A percentile compares a stretch with the other conserved stretches of the same genome.
Evolutionary conservation across 2,329 filamentous ascomycete species (phyloP).

Genomic region (Arachnomyces sp.): DNA sequence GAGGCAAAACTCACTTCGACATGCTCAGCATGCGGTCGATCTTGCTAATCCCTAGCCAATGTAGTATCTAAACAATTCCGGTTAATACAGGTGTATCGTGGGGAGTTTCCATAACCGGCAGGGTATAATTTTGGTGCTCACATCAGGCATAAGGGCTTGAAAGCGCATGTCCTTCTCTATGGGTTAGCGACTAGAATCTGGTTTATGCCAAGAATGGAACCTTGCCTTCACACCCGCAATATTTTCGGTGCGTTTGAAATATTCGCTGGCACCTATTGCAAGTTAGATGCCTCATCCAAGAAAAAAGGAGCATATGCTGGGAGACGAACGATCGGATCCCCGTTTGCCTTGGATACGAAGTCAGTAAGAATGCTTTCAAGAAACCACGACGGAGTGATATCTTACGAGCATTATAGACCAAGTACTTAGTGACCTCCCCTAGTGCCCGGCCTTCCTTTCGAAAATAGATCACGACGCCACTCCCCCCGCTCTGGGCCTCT

Average conservation of each 20-base stretch:
- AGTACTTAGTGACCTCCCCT: constrained; percentile 85
- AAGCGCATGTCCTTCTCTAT: constrained; percentile 67
- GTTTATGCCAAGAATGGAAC: constrained; percentile 20
- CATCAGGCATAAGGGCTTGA: constrained; percentile 92
- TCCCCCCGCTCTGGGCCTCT: constrained; percentile 88
- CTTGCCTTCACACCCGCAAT: constrained; percentile 81
- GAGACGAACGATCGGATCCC: constrained; percentile 19
- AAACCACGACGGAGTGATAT: constrained; percentile 15
- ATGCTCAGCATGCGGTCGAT: constrained; percentile 98
- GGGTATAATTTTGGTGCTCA: constrained; percentile 14
- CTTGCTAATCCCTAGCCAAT: constrained; percentile 97
- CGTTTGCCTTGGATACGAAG: constrained; percentile 28
- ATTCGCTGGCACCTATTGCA: constrained; percentile 76
- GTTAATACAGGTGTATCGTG: no score
- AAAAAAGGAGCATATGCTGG: constrained; percentile 9
- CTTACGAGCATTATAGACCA: constrained; percentile 54
- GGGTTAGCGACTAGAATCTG: constrained; percentile 9
- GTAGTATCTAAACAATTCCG: constrained; percentile 52
- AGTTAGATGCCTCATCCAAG: constrained; percentile 68
- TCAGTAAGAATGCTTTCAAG: constrained; percentile 13
- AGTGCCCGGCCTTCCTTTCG: constrained; percentile 91
- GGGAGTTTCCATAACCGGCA: no score
- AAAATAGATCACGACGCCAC: constrained; percentile 96
- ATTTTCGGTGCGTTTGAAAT: constrained; percentile 96
- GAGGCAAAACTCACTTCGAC: constrained; percentile 62